Conservation (phyloP, 2,329 filamentous ascomycete genomes). For the Stachybotrys chartarum region DNA sequence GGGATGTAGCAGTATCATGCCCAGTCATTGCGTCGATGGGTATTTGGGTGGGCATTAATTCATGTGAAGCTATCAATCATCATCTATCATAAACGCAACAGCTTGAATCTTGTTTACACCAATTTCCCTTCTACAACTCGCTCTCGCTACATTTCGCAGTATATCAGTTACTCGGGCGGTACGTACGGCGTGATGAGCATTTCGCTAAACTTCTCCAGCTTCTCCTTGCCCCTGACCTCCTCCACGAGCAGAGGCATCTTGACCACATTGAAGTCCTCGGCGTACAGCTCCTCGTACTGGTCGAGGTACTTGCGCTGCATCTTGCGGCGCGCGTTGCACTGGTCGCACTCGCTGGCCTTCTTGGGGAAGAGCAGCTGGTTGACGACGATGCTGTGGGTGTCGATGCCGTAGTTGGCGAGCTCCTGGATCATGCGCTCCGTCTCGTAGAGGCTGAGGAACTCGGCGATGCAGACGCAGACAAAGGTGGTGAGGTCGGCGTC, state of each 20-base stretch:
- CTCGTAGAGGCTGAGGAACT: constrained; percentile 95
- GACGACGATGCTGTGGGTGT: constrained; percentile 95
- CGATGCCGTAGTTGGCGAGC: constrained; percentile 84
- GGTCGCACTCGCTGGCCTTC: constrained; percentile 77
- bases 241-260: constrained; percentile 96
- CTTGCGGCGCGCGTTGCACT: constrained; percentile 88
- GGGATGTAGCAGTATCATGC: too few species aligned
- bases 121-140: neutral
- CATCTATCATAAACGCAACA: neutral
- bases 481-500: constrained; percentile 93
- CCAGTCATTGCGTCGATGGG: neutral
- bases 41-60: neutral
- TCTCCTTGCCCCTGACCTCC: constrained; percentile 93
- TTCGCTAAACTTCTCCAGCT: constrained; percentile 80
- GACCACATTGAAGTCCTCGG: constrained; percentile 93
- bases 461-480: constrained; percentile 95
- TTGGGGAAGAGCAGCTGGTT: constrained; percentile 96
- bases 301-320: constrained; percentile 99
- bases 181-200: constrained; percentile 74
- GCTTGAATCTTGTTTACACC: neutral
- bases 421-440: constrained; percentile 99
- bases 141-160: neutral
- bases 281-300: constrained; percentile 96
- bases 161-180: constrained; percentile 44
- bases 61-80: neutral